A percentile compares a stretch with the other conserved stretches of the same genome.
phyloP scores from a whole-genome alignment of 2,329 filamentous ascomycete genomes.

The Beauveria bassiana region DNA sequence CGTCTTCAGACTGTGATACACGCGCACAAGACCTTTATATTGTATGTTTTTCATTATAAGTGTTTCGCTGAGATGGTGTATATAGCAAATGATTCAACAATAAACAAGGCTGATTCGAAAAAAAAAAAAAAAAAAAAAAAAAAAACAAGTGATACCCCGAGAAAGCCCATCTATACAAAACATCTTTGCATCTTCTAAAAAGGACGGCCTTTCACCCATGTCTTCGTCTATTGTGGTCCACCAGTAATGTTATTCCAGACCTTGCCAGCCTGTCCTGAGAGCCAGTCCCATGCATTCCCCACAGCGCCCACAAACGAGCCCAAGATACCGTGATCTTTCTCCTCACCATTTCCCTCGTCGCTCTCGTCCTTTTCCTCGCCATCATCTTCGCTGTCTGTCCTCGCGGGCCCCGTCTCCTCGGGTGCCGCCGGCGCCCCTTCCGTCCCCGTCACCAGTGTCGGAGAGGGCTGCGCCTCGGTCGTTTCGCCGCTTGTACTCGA shows the following conservation, averaged over 20 bases:
- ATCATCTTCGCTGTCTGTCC: not conserved
- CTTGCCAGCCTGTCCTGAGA: constrained; percentile 13
- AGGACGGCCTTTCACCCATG: not conserved
- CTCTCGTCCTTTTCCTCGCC: not conserved
- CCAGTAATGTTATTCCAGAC: constrained; percentile 8
- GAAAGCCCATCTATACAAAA: not conserved
- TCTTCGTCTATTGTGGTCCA: not conserved
- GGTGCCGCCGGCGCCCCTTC: not conserved
- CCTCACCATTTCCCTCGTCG: not conserved
- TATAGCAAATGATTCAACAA: not conserved
- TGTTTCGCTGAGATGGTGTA: not conserved
- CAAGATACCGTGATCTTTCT: not conserved
- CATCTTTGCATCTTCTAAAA: not conserved
- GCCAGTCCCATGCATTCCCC: constrained; percentile 11
- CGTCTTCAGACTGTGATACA: not conserved
- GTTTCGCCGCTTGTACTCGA: constrained; percentile 13
- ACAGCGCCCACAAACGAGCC: not conserved
- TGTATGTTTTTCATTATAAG: not conserved
- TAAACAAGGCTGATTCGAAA: not conserved
- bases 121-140: not conserved
- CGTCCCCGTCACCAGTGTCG: not conserved
- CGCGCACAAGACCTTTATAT: not conserved
- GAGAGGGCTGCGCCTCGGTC: not conserved
- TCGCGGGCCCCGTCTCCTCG: not conserved
- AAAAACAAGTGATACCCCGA: not conserved